A percentile compares a stretch with the other conserved stretches of the same genome.
These are phyloP conservation scores for Claviceps pazoutovae DNA, from an alignment of 2,329 filamentous ascomycete genomes.

Conservation along the genomic window DNA sequence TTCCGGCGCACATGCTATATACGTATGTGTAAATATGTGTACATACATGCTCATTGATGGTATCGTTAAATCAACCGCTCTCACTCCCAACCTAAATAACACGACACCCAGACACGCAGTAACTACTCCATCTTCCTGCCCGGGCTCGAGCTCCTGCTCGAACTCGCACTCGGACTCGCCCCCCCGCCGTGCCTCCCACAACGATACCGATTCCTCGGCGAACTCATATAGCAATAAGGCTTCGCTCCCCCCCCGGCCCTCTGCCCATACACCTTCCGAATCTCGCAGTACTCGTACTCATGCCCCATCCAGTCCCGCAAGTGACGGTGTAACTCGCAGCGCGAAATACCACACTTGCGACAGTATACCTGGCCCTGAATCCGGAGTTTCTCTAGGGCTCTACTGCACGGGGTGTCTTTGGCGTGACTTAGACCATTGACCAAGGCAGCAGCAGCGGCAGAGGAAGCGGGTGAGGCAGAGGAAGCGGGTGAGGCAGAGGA, in stretches of 20 bases:
- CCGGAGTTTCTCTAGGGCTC: slow-evolving; percentile 31
- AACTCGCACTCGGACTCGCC: too few species aligned
- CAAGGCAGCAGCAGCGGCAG: background rate
- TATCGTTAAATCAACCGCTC: background rate
- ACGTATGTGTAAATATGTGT: too few species aligned
- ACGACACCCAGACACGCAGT: background rate
- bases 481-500: too few species aligned
- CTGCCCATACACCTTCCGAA: slow-evolving; percentile 42
- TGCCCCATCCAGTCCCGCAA: slow-evolving; percentile 45
- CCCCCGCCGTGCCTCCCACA: slow-evolving; percentile 40
- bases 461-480: too few species aligned
- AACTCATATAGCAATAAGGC: slow-evolving; percentile 43
- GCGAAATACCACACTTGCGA: slow-evolving; percentile 44
- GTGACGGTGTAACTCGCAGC: slow-evolving; percentile 51
- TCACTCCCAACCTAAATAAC: background rate
- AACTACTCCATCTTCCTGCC: slow-evolving; percentile 9
- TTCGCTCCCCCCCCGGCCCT: slow-evolving; percentile 31
- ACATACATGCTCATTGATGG: too few species aligned
- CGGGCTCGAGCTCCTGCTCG: background rate
- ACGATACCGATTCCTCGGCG: slow-evolving; percentile 41
- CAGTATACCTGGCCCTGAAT: slow-evolving; percentile 47
- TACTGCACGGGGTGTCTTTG: background rate
- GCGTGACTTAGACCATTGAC: too few species aligned
- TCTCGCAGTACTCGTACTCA: slow-evolving; percentile 44
- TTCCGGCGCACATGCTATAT: too few species aligned